Evolutionary conservation across 345 rosid species (phyloP).

Genomic region (Cardamine occulta): DNA sequence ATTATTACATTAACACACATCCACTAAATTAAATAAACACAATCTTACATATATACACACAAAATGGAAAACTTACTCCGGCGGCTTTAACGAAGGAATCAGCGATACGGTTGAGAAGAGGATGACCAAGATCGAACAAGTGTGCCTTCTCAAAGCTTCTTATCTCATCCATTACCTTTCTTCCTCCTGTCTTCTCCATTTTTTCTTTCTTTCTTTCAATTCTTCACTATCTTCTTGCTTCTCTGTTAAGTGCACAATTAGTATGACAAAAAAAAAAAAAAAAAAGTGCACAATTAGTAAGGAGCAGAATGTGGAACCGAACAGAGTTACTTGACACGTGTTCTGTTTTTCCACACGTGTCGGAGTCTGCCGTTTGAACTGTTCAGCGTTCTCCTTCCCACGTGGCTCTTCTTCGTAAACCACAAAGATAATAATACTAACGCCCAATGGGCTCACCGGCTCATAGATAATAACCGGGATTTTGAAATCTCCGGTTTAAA

Average conservation of each 20-base stretch:
- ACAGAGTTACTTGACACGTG: constrained; percentile 36
- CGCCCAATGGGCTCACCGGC: constrained; percentile 35
- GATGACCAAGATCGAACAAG: constrained; percentile 87
- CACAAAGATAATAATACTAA: neutral
- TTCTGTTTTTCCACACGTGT: constrained; percentile 38
- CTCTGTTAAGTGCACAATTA: neutral
- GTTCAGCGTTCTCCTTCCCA: constrained; percentile 23
- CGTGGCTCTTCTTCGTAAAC: constrained; percentile 20
- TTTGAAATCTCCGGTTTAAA: constrained; percentile 17
- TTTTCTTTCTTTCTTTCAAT: neutral
- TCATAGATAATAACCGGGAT: neutral
- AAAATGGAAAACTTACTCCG: constrained; percentile 51
- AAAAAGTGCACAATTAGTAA: neutral
- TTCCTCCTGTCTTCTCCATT: constrained; percentile 45
- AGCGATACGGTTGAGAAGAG: constrained; percentile 88
- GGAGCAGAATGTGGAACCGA: constrained; percentile 38
- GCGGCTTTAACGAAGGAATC: constrained; percentile 93
- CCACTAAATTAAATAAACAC: neutral
- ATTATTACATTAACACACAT: neutral
- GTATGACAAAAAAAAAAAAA: too few relatives aligned
- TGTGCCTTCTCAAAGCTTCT: constrained; percentile 62
- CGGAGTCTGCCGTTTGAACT: constrained; percentile 32
- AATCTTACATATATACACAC: neutral
- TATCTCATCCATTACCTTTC: constrained; percentile 54
- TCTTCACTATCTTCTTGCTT: constrained; percentile 16